Evolutionary conservation across 2,329 filamentous ascomycete genomes (phyloP), one percentile per base, ranked within the genome.

Genomic region (Exophiala sp.): DNA sequence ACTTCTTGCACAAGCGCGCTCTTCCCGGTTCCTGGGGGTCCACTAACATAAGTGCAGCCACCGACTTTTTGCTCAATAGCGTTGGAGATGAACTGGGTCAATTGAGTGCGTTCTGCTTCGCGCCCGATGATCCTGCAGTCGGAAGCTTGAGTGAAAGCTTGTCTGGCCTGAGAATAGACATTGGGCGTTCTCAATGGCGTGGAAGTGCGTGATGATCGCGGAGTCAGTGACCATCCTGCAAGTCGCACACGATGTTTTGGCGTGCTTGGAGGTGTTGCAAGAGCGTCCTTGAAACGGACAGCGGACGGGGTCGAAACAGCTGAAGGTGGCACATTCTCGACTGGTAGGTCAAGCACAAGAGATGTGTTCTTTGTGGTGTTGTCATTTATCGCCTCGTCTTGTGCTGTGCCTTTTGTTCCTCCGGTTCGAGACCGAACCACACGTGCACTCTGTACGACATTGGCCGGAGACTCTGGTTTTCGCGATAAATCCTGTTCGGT

Each of bases 1-100:
- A 95, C 82, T 67, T 95, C 86, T 59, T 85, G 85, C 58, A 97
- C 84, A 77, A 97, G 87, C 29, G 94, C 94, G 69, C 91, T 97
- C 75, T 99, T 99, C 50, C 94, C 94, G 0, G 94, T 99, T 9
- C 94, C 94, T 2, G 94, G 94, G 3, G 94, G 94, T 0, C 94
- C 94, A 63, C 91, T 96, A 62, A 99, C 87, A 68, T 99, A 99
- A 47, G 96, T 80, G 67, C 92, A 97, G 49, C 91, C 91, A 49
- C 85, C 85, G 2, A 80, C 81, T 9, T 76, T 77, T 14, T 81
- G 71, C 7, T 80, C 75, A 4, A 85, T 74, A 62, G 84, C 83
- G 47, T 80, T 79, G 36, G 81, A 75, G 47, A 96, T 78, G 66
- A 96, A 96, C 0, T 67, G 71, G 10, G 76, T 74, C 33, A 97